Evolutionary conservation across 495 filamentous ascomycete species (phyloP).

Genomic region (Neurospora sp.): DNA sequence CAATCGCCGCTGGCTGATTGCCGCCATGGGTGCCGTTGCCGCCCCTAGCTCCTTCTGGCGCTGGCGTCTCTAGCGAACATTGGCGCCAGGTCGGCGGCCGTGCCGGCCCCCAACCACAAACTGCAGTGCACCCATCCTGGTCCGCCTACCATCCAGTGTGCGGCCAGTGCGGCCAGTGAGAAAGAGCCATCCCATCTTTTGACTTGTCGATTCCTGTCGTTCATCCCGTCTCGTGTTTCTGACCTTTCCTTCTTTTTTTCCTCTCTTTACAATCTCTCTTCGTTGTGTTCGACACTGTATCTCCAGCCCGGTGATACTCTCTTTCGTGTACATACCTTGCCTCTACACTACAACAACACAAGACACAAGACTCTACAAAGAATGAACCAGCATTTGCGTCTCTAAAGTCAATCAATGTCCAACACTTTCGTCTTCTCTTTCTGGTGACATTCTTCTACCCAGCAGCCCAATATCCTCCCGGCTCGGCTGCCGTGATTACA

Average conservation of each 20-base stretch:
- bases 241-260: background rate
- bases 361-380: background rate
- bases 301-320: background rate
- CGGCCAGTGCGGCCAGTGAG: background rate
- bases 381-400: background rate
- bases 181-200: background rate
- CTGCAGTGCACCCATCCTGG: background rate
- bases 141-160: background rate
- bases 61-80: background rate
- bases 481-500: conserved; percentile 7
- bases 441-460: background rate
- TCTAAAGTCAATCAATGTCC: background rate
- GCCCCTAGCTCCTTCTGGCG: background rate
- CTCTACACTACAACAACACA: background rate
- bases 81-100: background rate
- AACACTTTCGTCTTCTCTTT: background rate
- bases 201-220: background rate
- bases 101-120: background rate
- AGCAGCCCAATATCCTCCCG: background rate
- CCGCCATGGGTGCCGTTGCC: background rate
- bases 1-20: background rate
- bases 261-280: background rate
- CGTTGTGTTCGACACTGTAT: background rate
- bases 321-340: background rate
- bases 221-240: background rate